Evolutionary conservation across 257 asterid species (phyloP).

Genomic region (Orobanche coerulescens): DNA sequence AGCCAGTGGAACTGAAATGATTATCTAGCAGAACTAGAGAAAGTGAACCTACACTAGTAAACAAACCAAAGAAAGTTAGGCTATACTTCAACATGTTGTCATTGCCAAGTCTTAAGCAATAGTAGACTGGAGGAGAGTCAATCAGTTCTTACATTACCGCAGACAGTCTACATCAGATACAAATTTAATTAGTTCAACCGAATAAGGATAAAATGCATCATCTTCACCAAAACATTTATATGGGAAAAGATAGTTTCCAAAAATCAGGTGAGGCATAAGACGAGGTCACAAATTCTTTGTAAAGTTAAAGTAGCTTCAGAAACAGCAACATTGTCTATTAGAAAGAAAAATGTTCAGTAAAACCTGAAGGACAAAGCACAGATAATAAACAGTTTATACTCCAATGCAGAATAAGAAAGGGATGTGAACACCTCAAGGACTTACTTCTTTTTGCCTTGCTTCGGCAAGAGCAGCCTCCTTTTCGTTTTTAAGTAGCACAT

Average conservation of each 20-base stretch:
- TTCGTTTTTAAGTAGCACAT: conserved; percentile 48
- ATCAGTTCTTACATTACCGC: neutral
- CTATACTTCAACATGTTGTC: neutral
- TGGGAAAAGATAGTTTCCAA: neutral
- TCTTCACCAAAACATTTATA: neutral
- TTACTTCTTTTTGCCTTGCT: conserved; percentile 64
- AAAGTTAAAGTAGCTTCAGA: neutral
- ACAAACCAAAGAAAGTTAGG: neutral
- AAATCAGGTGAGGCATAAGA: neutral
- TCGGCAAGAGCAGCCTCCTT: conserved; percentile 56
- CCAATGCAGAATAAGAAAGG: neutral
- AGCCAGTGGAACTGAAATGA: neutral
- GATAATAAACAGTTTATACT: neutral
- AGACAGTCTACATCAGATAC: neutral
- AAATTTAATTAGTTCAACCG: neutral
- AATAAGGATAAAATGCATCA: neutral
- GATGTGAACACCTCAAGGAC: conserved; percentile 16
- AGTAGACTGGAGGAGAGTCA: neutral
- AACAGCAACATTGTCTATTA: neutral
- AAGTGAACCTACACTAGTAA: neutral
- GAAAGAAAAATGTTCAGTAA: neutral
- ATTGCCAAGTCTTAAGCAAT: neutral
- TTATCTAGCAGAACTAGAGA: neutral
- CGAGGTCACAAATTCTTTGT: neutral
- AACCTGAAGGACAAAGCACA: neutral